These are phyloP conservation scores for Elsinoe australis DNA, from an alignment of 2,329 filamentous ascomycete species.

Conservation along the genomic window DNA sequence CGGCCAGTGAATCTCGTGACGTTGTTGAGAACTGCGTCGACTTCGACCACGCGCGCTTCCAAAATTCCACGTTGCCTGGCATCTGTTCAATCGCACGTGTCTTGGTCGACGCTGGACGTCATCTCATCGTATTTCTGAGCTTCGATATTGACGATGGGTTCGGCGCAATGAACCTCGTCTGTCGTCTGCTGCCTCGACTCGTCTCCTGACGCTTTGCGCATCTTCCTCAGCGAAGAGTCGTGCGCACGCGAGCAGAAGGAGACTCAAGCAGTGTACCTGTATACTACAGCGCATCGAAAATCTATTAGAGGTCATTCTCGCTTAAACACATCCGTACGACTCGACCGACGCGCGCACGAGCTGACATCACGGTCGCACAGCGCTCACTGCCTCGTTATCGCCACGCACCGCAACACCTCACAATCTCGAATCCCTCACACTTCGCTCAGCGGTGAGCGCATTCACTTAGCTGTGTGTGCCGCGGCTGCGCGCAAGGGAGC, in stretches of 20 bases:
- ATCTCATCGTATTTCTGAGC: neutral
- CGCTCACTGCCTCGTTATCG: neutral
- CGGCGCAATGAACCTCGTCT: slow-evolving; percentile 11
- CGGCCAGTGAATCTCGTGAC: neutral
- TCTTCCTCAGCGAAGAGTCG: slow-evolving; percentile 7
- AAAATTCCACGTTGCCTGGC: slow-evolving; percentile 11
- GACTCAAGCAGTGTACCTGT: slow-evolving; percentile 1
- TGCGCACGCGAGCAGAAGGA: slow-evolving; percentile 17
- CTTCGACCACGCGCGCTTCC: slow-evolving; percentile 2
- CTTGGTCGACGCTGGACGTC: slow-evolving; percentile 8
- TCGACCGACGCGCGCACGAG: neutral
- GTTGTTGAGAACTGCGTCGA: slow-evolving; percentile 12
- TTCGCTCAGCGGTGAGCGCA: neutral
- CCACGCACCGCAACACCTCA: neutral
- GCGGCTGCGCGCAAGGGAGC: no score
- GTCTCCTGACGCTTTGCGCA: slow-evolving; percentile 18
- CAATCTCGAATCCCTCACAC: neutral
- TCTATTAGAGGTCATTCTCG: no score
- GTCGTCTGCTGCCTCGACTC: neutral
- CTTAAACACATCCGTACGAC: neutral
- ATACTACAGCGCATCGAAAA: no score
- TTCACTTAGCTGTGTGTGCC: no score
- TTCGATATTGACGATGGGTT: slow-evolving; percentile 6
- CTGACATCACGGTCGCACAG: slow-evolving; percentile 13
- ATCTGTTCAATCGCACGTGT: slow-evolving; percentile 1